Evolutionary conservation across 306 rosid species (phyloP), one percentile per base, ranked within the genome.

Genomic region (Vicia faba): DNA sequence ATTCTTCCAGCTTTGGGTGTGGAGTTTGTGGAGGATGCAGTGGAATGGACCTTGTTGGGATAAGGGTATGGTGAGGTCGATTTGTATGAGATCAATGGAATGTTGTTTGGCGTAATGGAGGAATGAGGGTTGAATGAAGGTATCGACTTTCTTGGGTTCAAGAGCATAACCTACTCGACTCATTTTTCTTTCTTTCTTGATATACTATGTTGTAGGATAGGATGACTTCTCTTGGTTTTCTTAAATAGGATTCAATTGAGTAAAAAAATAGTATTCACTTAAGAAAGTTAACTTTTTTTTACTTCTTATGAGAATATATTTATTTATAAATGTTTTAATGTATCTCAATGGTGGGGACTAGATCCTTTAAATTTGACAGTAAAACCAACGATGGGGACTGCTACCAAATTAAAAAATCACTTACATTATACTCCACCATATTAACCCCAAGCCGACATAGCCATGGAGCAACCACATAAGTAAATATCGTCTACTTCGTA

Each of bases 21-120:
- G 10, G 3, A 78, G 16, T 64, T 80, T 84, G 72, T 84, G 85
- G 41, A 84, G 68, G 61, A 84, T 35, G 71, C 78, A 79, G 55
- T 73, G 64, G 23, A 83, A 83, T 18, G 58, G 81, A 28, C 57
- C 76, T 14, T 84, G 83, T 63, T 75, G 45, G 3, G 45, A 28
- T 59, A 78, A 66, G 45, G 83, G 66, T 65, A 6, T 60, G 55
- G 6, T 6, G 40, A 11, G 41, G 5, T 84, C 72, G 72, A 78
- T 78, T 46, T 36, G 80, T 10, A 78, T 1, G 62, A 78, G 74
- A 10, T 78, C 67, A 33, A 81, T 69, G 10, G 56, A 9, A 31
- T 63, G 66, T 26, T 72, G 33, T 7, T 35, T 78, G 31, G 78
- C 73, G 63, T 51, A 5, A 40, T 74, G 18, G 6, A 77, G 10